Base-by-base conservation (phyloP, 2,329 filamentous ascomycete genomes). In the Cytospora piceae region DNA sequence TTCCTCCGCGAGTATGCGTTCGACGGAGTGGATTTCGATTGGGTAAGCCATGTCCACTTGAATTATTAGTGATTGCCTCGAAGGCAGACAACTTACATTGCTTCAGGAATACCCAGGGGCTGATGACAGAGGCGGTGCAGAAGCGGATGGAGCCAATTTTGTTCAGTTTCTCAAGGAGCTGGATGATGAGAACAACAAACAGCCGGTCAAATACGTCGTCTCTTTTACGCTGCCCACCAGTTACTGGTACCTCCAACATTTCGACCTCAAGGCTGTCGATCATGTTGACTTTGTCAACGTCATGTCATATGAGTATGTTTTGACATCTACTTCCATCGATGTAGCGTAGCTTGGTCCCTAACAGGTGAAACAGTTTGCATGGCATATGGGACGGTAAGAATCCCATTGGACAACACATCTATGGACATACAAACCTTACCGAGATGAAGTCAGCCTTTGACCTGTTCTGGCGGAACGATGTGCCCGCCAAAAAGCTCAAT, bases 141-240 rank as follows among this genome's bases (percentile, higher is more conserved):
- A 42, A 17, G 58, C 59, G 1, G 68, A 69, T 61, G 61, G 37
- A 11, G 54, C 58, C 17, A 69, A 68, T 51, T 68, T 63, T 34
- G 49, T 67, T 24, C 32, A 29, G 4, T 53, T 70, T 14, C 37
- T 69, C 14, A 71, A 86, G 89, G 82, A 77, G 84, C 81, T 4
- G 15, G 54, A n/a, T 51, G 42, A 42, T 34, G 20, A 31, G 12
- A 52, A 39, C 1, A 29, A 63, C 22, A 34, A 37, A 14, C n/a
- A 27, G n/a, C 11, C 27, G 56, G 22, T 17, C 17, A 27, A 62
- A 5, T 55, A 42, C n/a, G 63, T 34, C 32, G 24, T 66, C 27
- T 58, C 64, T 3, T 64, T 67, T 22, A 64, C 64, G 31, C 42
- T 51, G 5, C 61, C 61, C 4, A 49, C 52, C 17, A 56, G 49